Evolutionary conservation across 2,329 filamentous ascomycete species (phyloP).

Genomic region (Drechslerella dactyloides): DNA sequence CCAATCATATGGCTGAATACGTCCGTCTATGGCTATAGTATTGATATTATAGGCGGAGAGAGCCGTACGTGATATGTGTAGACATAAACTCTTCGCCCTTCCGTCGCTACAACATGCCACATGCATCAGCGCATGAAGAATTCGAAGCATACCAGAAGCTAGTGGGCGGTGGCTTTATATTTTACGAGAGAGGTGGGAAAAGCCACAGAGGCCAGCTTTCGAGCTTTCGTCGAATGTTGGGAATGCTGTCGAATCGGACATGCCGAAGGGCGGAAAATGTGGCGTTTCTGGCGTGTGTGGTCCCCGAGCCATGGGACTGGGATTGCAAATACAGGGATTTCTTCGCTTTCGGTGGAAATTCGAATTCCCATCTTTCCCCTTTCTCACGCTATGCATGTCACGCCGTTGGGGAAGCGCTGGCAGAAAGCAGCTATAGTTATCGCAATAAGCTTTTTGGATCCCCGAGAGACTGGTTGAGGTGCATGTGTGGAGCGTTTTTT

Average conservation of each 20-base stretch:
- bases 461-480: background rate
- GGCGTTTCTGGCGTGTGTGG: constrained; percentile 19
- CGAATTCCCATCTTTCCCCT: no score
- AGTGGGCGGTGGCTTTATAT: background rate
- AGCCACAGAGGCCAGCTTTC: background rate
- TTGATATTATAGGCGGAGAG: background rate
- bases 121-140: background rate
- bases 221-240: background rate
- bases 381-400: background rate
- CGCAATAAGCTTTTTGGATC: background rate
- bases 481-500: constrained; percentile 1
- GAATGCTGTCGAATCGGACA: constrained; percentile 29
- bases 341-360: background rate
- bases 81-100: no score
- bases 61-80: background rate
- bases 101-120: background rate
- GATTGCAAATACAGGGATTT: constrained; percentile 35
- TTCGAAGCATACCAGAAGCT: background rate
- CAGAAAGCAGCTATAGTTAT: background rate
- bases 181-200: background rate
- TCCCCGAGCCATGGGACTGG: constrained; percentile 29
- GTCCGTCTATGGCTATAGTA: background rate
- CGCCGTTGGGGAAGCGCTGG: background rate
- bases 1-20: no score
- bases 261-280: constrained; percentile 34